Conservation (phyloP, 2,329 filamentous ascomycete genomes). For the Rhynchosporium graminicola region DNA sequence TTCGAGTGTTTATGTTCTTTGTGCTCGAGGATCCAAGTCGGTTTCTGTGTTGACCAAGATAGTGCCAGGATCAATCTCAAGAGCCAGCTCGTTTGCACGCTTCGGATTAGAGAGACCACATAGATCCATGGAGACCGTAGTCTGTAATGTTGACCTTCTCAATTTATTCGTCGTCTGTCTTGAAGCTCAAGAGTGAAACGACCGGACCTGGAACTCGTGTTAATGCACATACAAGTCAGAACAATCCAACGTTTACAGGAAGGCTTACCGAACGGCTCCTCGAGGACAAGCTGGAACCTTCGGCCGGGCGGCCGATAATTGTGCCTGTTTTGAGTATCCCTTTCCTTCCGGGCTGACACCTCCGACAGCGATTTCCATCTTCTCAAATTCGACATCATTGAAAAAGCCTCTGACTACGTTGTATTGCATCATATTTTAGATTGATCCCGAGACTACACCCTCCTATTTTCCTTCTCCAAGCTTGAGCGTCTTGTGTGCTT, state of each 20-base stretch:
- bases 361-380: constrained; percentile 53
- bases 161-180: constrained; percentile 54
- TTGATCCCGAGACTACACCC: constrained; percentile 29
- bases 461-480: constrained; percentile 29
- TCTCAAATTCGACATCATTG: constrained; percentile 54
- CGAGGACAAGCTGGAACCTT: constrained; percentile 56
- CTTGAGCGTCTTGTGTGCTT: constrained; percentile 19
- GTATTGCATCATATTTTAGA: constrained; percentile 31
- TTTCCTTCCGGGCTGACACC: constrained; percentile 42
- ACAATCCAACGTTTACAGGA: not conserved
- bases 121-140: constrained; percentile 6
- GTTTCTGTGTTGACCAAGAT: constrained; percentile 60
- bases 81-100: constrained; percentile 53
- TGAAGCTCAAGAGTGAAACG: constrained; percentile 44
- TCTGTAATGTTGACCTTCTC: constrained; percentile 50
- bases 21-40: constrained; percentile 37
- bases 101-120: constrained; percentile 36
- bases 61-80: constrained; percentile 55
- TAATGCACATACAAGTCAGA: not conserved
- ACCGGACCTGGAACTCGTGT: constrained; percentile 50
- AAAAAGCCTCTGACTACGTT: constrained; percentile 55
- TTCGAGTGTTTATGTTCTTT: constrained; percentile 41
- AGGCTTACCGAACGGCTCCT: constrained; percentile 59
- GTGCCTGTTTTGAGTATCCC: constrained; percentile 59
- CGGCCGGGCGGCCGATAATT: constrained; percentile 58